phyloP scores from a whole-genome alignment of 495 filamentous ascomycete species.

The Thermochaetoides thermophila region DNA sequence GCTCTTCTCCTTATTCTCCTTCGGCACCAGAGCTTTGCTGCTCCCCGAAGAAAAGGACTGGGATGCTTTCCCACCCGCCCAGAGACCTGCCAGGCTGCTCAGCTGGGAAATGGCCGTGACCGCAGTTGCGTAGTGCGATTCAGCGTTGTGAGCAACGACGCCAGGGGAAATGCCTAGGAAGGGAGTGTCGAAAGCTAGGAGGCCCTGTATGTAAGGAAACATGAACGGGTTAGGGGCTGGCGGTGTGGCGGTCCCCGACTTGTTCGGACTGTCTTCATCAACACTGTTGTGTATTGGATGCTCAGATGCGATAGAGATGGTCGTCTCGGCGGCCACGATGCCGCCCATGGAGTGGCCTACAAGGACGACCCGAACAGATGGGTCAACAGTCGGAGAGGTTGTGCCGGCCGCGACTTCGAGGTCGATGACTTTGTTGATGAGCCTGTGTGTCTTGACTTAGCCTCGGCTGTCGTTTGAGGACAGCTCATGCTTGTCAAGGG shows the following conservation, averaged over 20 bases:
- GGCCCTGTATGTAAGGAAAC: constrained; percentile 64
- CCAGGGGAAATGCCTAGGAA: constrained; percentile 81
- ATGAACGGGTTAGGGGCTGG: constrained; percentile 32
- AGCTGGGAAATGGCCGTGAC: constrained; percentile 54
- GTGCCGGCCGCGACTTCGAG: constrained; percentile 75
- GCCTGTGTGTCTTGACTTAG: constrained; percentile 37
- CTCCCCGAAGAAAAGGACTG: constrained; percentile 7
- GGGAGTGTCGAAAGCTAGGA: constrained; percentile 91
- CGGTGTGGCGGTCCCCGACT: constrained; percentile 13
- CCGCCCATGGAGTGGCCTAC: constrained; percentile 95
- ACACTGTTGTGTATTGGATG: constrained; percentile 39
- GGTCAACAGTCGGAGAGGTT: constrained; percentile 75
- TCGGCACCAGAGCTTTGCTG: constrained; percentile 5
- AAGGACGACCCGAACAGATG: constrained; percentile 69
- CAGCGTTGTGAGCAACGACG: constrained; percentile 78
- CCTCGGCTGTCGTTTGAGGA: constrained; percentile 1
- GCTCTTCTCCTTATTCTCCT: constrained; percentile 17
- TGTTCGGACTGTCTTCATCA: constrained; percentile 15
- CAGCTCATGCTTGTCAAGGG: background rate
- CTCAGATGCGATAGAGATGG: constrained; percentile 54
- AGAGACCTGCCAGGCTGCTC: constrained; percentile 42
- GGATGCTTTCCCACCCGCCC: constrained; percentile 34
- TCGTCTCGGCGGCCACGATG: constrained; percentile 81
- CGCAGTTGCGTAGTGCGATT: constrained; percentile 67
- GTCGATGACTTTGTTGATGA: constrained; percentile 85